Evolutionary conservation across 768 basidiomycete species (phyloP).

Genomic region (Grammothele lineata): DNA sequence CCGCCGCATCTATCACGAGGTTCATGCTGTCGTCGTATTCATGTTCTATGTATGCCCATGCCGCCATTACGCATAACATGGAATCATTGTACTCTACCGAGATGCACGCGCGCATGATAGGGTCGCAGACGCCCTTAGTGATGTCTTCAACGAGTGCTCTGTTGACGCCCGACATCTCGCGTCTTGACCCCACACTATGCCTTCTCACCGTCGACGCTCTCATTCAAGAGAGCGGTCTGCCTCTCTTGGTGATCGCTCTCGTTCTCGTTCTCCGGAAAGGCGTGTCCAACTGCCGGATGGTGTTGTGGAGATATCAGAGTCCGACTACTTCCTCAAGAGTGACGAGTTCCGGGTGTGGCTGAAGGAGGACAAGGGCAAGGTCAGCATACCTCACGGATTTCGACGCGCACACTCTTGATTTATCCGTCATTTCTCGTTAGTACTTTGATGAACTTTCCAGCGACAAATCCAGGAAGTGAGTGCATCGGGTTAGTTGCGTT

Average conservation of each 20-base stretch:
- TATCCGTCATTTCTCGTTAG: conserved; percentile 38
- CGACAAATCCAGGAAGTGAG: conserved; percentile 74
- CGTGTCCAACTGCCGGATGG: conserved; percentile 46
- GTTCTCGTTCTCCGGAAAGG: conserved; percentile 39
- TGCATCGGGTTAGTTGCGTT: conserved; percentile 9
- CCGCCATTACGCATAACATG: conserved; percentile 16
- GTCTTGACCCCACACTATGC: conserved; percentile 21
- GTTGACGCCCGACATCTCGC: background rate
- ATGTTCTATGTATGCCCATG: conserved; percentile 17
- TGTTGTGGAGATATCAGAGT: conserved; percentile 64
- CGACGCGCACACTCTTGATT: conserved; percentile 12
- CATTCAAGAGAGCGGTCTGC: conserved; percentile 18
- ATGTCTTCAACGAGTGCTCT: too few species aligned
- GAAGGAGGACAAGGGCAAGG: conserved; percentile 65
- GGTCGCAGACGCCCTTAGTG: too few species aligned
- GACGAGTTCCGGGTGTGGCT: conserved; percentile 87
- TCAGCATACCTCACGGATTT: conserved; percentile 28
- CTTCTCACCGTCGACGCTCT: conserved; percentile 25
- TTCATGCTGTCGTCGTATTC: conserved; percentile 12
- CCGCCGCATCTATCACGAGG: conserved; percentile 10
- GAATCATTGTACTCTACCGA: conserved; percentile 14
- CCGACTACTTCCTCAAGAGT: conserved; percentile 87
- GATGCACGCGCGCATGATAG: too few species aligned
- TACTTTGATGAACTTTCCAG: conserved; percentile 85
- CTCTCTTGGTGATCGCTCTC: conserved; percentile 18